These are phyloP conservation scores for Scleroderma bovista DNA, from an alignment of 768 basidiomycete species.

Conservation along the genomic window DNA sequence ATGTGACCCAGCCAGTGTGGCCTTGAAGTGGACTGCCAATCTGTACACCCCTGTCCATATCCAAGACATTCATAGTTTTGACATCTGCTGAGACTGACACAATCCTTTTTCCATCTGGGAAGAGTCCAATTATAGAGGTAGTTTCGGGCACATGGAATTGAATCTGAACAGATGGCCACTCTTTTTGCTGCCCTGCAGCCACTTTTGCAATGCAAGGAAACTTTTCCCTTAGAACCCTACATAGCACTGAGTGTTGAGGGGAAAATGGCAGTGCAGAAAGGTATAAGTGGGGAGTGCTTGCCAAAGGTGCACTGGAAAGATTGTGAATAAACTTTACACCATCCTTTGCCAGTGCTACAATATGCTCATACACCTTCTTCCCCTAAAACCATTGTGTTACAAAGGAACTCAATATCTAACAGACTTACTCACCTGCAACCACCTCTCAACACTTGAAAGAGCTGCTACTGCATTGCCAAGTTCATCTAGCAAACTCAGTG, in stretches of 20 bases:
- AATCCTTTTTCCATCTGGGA: too few relatives aligned
- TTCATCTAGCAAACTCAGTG: background rate
- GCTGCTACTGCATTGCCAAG: background rate
- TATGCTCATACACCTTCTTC: background rate
- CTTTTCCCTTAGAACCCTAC: background rate
- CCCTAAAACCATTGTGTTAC: background rate
- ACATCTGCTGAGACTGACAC: too few relatives aligned
- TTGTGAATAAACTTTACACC: constrained; percentile 6
- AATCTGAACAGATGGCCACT: too few relatives aligned
- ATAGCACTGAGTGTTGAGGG: constrained; percentile 10
- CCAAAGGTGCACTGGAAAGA: constrained; percentile 7
- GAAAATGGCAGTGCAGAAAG: constrained; percentile 17
- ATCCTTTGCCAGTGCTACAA: constrained; percentile 1
- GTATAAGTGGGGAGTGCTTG: constrained; percentile 9
- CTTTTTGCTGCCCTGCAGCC: too few relatives aligned
- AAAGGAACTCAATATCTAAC: too few relatives aligned
- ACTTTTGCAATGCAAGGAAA: too few relatives aligned
- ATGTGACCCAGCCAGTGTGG: too few relatives aligned
- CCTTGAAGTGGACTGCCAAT: too few relatives aligned
- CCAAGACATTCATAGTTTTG: too few relatives aligned
- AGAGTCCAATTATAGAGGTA: too few relatives aligned
- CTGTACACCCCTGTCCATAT: too few relatives aligned
- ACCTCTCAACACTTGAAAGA: background rate
- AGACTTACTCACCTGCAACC: background rate
- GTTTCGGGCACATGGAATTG: too few relatives aligned